These are phyloP conservation scores for Pelargonium myrrhifolium DNA, from an alignment of 441 rosid genomes.

Conservation along the genomic window DNA sequence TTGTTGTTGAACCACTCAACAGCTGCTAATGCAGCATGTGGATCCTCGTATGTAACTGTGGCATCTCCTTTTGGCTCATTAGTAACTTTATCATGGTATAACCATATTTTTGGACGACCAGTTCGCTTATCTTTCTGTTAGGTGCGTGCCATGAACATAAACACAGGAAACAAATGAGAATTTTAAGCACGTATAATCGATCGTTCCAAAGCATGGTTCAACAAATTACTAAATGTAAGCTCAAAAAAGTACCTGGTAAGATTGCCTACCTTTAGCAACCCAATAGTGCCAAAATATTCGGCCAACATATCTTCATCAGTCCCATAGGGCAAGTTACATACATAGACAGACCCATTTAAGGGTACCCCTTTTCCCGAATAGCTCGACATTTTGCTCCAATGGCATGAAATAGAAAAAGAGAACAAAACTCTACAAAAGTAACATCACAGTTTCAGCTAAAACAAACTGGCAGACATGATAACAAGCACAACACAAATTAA, in stretches of 20 bases:
- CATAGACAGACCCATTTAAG: constrained; percentile 69
- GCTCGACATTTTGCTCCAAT: constrained; percentile 60
- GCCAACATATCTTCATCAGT: constrained; percentile 87
- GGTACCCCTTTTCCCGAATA: constrained; percentile 49
- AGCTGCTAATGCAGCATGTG: constrained; percentile 90
- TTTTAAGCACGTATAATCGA: background rate
- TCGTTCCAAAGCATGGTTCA: background rate
- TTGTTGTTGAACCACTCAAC: constrained; percentile 96
- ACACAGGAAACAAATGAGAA: background rate
- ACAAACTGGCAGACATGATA: no score
- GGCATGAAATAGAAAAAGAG: constrained; percentile 30
- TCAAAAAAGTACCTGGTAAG: constrained; percentile 21
- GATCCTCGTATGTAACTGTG: constrained; percentile 92
- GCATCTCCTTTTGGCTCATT: constrained; percentile 97
- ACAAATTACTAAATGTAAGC: background rate
- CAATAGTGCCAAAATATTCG: constrained; percentile 87
- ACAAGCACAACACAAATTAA: no score
- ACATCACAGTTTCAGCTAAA: background rate
- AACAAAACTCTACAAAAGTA: background rate
- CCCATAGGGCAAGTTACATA: constrained; percentile 73
- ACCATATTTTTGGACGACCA: constrained; percentile 85
- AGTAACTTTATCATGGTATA: constrained; percentile 76
- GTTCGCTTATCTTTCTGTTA: constrained; percentile 82
- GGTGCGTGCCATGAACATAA: background rate
- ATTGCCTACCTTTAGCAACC: constrained; percentile 64